These are phyloP conservation scores for Pittosporum tobira DNA, from an alignment of 129 eudicot genomes.

Conservation along the genomic window DNA sequence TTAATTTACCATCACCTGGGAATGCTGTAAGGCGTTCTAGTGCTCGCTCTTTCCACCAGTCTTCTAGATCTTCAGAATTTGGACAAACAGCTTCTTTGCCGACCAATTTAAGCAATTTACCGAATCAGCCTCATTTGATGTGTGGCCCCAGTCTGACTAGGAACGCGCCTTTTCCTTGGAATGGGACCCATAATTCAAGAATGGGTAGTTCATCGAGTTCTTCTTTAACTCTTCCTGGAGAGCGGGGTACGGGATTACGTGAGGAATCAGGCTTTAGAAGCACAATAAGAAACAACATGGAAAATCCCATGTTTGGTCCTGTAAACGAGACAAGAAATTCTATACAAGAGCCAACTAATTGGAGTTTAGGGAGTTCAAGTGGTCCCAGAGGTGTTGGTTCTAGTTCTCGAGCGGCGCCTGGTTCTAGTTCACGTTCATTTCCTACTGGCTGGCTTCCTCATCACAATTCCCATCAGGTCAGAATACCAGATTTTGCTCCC, in stretches of 20 bases:
- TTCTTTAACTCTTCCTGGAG: constrained; percentile 20
- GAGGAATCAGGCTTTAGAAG: constrained; percentile 36
- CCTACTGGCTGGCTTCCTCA: constrained; percentile 34
- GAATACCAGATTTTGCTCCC: constrained; percentile 35
- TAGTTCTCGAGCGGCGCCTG: constrained; percentile 26
- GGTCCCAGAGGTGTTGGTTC: constrained; percentile 28
- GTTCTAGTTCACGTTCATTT: constrained; percentile 27
- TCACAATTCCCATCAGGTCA: constrained; percentile 32
- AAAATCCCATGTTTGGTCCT: constrained; percentile 30
- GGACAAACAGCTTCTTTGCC: constrained; percentile 25
- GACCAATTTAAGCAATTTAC: constrained; percentile 18
- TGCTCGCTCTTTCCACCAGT: constrained; percentile 17
- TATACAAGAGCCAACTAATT: constrained; percentile 49
- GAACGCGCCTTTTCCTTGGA: constrained; percentile 38
- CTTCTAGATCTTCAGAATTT: constrained; percentile 37
- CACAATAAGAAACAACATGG: constrained; percentile 33
- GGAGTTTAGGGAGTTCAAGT: constrained; percentile 40
- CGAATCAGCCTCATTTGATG: constrained; percentile 28
- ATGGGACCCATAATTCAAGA: constrained; percentile 30
- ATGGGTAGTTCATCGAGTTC: constrained; percentile 35
- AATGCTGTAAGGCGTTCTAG: constrained; percentile 27
- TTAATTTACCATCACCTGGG: constrained; percentile 19
- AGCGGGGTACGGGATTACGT: constrained; percentile 26
- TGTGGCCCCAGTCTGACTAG: constrained; percentile 33
- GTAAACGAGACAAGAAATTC: constrained; percentile 33